A percentile compares a stretch with the other conserved stretches of the same genome.
phyloP scores from a whole-genome alignment of 495 filamentous ascomycete species.

The Pyrenula aspistea region DNA sequence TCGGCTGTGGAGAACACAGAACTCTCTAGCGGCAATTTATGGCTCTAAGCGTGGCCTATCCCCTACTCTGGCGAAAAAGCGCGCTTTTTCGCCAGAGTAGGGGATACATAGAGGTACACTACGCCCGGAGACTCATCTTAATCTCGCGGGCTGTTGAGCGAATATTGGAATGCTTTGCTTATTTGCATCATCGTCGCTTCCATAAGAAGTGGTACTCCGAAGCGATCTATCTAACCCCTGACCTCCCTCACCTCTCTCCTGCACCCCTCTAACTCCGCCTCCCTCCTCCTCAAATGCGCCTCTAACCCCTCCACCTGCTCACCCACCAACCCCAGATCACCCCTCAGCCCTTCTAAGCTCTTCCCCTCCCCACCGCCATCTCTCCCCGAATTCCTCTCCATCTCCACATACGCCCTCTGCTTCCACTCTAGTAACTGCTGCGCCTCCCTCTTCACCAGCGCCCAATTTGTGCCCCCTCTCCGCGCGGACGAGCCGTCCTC shows the following conservation, averaged over 20 bases:
- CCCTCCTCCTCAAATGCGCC: slow-evolving; percentile 31
- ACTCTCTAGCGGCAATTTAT: no score
- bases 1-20: no score
- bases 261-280: slow-evolving; percentile 28
- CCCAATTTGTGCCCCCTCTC: slow-evolving; percentile 38
- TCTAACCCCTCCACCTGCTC: slow-evolving; percentile 43
- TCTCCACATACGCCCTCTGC: slow-evolving; percentile 34
- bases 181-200: no score
- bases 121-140: no score
- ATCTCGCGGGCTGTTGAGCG: no score
- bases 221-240: slow-evolving; percentile 20
- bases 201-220: no score
- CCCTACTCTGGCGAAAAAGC: no score
- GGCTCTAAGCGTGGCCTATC: no score
- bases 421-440: slow-evolving; percentile 66
- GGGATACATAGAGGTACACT: no score
- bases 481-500: slow-evolving; percentile 47
- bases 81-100: no score
- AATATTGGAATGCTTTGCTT: no score
- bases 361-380: slow-evolving; percentile 25
- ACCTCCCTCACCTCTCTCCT: slow-evolving; percentile 35
- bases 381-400: slow-evolving; percentile 30
- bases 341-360: slow-evolving; percentile 25
- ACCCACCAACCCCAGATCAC: slow-evolving; percentile 35
- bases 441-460: slow-evolving; percentile 84